A percentile compares a stretch with the other conserved stretches of the same genome.
These are phyloP conservation scores for Aspergillus ellipticus DNA, from an alignment of 495 filamentous ascomycete species.

Conservation along the genomic window DNA sequence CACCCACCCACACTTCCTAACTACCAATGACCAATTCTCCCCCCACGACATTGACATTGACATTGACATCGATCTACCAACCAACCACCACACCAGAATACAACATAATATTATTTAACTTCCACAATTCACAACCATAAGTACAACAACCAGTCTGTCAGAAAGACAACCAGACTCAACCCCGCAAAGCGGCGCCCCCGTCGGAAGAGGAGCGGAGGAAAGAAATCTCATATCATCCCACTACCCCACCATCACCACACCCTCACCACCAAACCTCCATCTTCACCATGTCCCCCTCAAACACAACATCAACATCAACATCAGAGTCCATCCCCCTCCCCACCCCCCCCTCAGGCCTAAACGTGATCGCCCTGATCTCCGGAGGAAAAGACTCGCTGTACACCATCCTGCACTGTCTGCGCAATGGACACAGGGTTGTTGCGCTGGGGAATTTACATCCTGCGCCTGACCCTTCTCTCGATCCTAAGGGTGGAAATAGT, in stretches of 20 bases:
- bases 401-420: constrained; percentile 83
- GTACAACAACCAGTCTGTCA: no score
- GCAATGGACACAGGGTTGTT: constrained; percentile 79
- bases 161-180: no score
- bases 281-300: background rate
- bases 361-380: constrained; percentile 89
- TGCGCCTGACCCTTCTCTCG: no score
- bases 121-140: no score
- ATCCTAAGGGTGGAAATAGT: no score
- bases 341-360: constrained; percentile 38
- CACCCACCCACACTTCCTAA: background rate
- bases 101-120: no score
- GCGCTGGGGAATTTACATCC: constrained; percentile 89
- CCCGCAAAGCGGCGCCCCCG: no score
- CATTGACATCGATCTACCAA: no score
- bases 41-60: no score
- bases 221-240: no score
- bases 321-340: background rate
- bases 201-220: no score
- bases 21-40: background rate
- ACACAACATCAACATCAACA: background rate
- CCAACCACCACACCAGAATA: no score
- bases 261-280: background rate
- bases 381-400: constrained; percentile 97
- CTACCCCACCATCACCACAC: background rate